These are phyloP conservation scores for Ceriops tagal DNA, from an alignment of 345 rosid species.

Conservation along the genomic window DNA sequence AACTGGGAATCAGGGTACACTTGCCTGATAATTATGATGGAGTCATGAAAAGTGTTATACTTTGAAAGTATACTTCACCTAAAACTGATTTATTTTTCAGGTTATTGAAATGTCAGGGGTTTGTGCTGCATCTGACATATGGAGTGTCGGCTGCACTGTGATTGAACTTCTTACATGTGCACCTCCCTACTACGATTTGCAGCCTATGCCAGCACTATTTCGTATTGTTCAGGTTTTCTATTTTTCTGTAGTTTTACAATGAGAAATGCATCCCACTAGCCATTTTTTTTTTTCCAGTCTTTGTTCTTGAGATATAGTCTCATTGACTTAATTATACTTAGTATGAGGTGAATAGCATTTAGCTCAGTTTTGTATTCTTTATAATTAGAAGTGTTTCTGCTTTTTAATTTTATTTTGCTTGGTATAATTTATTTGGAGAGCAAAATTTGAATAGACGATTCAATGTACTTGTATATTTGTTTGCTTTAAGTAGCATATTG, in stretches of 20 bases:
- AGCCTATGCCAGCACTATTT: conserved; percentile 96
- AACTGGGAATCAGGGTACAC: too few relatives aligned
- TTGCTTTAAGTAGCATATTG: too few relatives aligned
- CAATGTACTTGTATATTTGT: too few relatives aligned
- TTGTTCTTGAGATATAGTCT: background rate
- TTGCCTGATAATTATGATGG: too few relatives aligned
- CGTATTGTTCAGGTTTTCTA: conserved; percentile 89
- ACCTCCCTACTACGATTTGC: conserved; percentile 98
- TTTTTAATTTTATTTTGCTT: background rate
- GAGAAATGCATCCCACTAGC: conserved; percentile 9
- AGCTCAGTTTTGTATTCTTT: conserved; percentile 1
- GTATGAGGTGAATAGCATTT: background rate
- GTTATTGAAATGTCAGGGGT: conserved; percentile 99
- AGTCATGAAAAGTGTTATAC: too few relatives aligned
- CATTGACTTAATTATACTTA: conserved; percentile 4
- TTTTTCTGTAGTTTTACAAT: background rate
- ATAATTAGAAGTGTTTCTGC: background rate
- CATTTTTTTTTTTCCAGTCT: background rate
- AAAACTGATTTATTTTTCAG: conserved; percentile 44
- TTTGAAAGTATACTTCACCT: conserved; percentile 11
- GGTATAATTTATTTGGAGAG: background rate
- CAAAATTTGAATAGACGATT: too few relatives aligned
- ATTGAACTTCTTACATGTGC: conserved; percentile 93
- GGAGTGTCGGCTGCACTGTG: conserved; percentile 99
- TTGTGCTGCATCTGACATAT: conserved; percentile 98